A percentile compares a stretch with the other conserved stretches of the same genome.
phyloP scores from a whole-genome alignment of 768 basidiomycete genomes.

The Chalciporus sphaerocephalus region DNA sequence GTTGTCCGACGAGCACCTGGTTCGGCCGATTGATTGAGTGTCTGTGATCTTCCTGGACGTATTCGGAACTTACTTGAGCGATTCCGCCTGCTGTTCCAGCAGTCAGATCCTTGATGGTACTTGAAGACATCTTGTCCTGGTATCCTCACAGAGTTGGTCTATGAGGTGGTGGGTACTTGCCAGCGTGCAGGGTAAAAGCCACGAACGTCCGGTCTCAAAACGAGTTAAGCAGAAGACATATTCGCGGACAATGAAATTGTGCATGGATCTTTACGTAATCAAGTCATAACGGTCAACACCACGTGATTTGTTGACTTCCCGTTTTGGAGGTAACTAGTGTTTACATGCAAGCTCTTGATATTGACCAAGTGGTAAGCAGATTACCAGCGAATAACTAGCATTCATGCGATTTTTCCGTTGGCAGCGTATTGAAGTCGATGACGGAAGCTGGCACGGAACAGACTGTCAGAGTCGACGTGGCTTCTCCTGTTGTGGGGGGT shows the following conservation, averaged over 20 bases:
- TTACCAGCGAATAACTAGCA: not conserved
- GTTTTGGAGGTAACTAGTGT: conserved; percentile 13
- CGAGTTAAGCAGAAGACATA: conserved; percentile 8
- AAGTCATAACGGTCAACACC: not conserved
- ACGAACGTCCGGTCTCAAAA: not conserved
- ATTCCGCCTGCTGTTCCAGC: conserved; percentile 92
- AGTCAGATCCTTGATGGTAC: conserved; percentile 80
- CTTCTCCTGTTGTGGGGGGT: not conserved
- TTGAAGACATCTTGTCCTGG: conserved; percentile 30
- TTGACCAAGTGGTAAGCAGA: conserved; percentile 16
- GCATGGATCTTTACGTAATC: conserved; percentile 4
- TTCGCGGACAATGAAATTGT: conserved; percentile 22
- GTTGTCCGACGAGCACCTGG: conserved; percentile 86
- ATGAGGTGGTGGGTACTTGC: not conserved
- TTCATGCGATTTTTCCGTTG: conserved; percentile 8
- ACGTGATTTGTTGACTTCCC: conserved; percentile 14
- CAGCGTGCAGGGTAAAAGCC: not conserved
- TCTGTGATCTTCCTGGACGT: not conserved
- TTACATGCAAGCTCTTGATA: too few species aligned
- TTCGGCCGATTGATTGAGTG: conserved; percentile 10
- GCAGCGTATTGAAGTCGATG: conserved; percentile 11
- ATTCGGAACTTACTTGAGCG: conserved; percentile 56
- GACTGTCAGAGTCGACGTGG: conserved; percentile 1
- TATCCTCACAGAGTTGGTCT: conserved; percentile 8
- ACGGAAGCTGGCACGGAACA: conserved; percentile 8